phyloP scores from a whole-genome alignment of 1,284 basidiomycete species.

The Trametes polyzona region DNA sequence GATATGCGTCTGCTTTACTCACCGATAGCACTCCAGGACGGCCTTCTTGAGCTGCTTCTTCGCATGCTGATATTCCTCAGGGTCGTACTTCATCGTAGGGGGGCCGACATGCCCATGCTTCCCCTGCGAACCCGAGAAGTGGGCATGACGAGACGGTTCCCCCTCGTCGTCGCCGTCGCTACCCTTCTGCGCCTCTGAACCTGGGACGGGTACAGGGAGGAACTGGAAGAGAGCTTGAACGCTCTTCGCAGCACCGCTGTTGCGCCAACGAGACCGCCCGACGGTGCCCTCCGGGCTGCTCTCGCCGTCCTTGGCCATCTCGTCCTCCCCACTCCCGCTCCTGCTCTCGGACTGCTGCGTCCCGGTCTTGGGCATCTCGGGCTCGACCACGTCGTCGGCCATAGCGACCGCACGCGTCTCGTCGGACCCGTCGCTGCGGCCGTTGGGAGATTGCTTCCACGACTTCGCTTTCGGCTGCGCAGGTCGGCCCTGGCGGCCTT shows the following conservation, averaged over 20 bases:
- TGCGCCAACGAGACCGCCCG: constrained; percentile 10
- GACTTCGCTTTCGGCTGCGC: background rate
- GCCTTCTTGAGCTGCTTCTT: constrained; percentile 85
- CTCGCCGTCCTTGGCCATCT: background rate
- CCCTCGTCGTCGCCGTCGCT: constrained; percentile 6
- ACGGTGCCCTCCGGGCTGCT: constrained; percentile 7
- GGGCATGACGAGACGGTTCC: background rate
- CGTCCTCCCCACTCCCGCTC: constrained; percentile 4
- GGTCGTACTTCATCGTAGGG: constrained; percentile 45
- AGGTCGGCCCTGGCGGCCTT: background rate
- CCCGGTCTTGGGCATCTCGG: background rate
- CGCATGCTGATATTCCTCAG: constrained; percentile 81
- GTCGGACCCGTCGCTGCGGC: background rate
- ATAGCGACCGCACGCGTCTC: background rate
- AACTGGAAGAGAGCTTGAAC: constrained; percentile 20
- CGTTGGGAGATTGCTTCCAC: background rate
- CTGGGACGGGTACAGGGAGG: background rate
- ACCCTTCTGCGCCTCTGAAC: background rate
- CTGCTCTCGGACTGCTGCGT: background rate
- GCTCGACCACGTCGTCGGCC: background rate
- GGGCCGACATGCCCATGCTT: background rate
- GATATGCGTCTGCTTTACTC: constrained; percentile 32
- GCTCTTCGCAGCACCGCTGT: constrained; percentile 9
- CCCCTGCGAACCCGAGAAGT: background rate
- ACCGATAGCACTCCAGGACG: constrained; percentile 86